Conservation (phyloP, 2,329 filamentous ascomycete species). For the Fusarium albidum region DNA sequence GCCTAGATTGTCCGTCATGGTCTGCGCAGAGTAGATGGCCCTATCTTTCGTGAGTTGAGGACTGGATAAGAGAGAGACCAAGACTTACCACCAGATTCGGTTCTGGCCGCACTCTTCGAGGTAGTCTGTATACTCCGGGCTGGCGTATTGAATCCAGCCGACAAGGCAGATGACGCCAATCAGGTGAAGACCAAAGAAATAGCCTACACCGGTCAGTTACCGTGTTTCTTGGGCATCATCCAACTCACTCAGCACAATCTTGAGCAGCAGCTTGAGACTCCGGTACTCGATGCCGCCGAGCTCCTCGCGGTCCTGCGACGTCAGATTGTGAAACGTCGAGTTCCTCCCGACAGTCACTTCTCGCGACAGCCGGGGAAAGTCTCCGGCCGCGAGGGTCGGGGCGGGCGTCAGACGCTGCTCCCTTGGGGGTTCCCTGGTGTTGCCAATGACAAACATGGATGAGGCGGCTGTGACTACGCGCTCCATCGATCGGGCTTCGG, state of each 20-base stretch:
- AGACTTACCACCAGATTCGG: conserved; percentile 58
- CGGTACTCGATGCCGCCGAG: conserved; percentile 62
- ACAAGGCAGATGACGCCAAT: conserved; percentile 58
- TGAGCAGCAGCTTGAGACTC: conserved; percentile 57
- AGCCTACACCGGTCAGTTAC: conserved; percentile 42
- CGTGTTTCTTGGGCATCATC: rapidly evolving
- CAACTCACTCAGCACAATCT: conserved; percentile 51
- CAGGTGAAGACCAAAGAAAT: conserved; percentile 55
- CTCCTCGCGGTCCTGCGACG: conserved; percentile 50
- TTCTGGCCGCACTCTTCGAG: conserved; percentile 49
- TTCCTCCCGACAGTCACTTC: conserved; percentile 55
- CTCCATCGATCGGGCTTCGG: conserved; percentile 48
- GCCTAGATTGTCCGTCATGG: conserved; percentile 61
- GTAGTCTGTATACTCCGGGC: conserved; percentile 51
- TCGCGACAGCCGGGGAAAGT: conserved; percentile 51
- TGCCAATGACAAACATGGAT: conserved; percentile 51
- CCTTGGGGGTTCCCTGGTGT: conserved; percentile 21
- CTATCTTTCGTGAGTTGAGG: conserved; percentile 37
- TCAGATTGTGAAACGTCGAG: conserved; percentile 54
- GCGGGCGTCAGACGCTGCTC: conserved; percentile 23
- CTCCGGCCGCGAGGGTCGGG: conserved; percentile 27
- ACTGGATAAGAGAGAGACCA: too few relatives aligned
- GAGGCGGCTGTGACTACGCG: conserved; percentile 44
- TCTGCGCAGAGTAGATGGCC: conserved; percentile 59
- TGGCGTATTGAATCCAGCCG: conserved; percentile 54